phyloP scores from a whole-genome alignment of 2,329 filamentous ascomycete genomes.

The Pleurostoma richardsiae region DNA sequence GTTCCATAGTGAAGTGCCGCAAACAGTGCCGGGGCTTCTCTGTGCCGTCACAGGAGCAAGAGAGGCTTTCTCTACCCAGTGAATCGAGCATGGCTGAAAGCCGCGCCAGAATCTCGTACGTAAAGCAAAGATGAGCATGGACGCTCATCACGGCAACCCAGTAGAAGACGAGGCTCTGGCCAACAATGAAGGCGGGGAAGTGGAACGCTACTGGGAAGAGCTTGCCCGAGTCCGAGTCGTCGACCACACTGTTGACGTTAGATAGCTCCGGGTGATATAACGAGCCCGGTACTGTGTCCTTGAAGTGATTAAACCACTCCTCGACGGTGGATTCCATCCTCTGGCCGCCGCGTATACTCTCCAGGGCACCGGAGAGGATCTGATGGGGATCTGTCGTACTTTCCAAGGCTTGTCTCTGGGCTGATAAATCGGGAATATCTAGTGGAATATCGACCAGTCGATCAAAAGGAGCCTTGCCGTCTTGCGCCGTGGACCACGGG shows the following conservation, averaged over 20 bases:
- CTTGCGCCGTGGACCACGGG: conserved; percentile 8
- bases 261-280: conserved; percentile 14
- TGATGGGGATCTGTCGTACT: not conserved
- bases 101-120: not conserved
- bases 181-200: conserved; percentile 14
- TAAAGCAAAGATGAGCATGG: conserved; percentile 8
- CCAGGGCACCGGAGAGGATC: not conserved
- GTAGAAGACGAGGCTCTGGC: conserved; percentile 11
- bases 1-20: not conserved
- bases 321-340: not conserved
- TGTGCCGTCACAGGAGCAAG: not conserved
- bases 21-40: not conserved
- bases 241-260: conserved; percentile 1
- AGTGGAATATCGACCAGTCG: conserved; percentile 12
- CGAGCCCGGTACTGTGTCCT: conserved; percentile 8
- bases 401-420: conserved; percentile 2
- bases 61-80: not conserved
- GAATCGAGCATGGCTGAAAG: not conserved
- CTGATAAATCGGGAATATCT: conserved; percentile 10
- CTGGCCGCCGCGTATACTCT: not conserved
- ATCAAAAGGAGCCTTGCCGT: conserved; percentile 12
- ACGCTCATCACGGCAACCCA: conserved; percentile 11
- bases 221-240: not conserved
- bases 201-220: conserved; percentile 14
- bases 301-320: conserved; percentile 8